Evolutionary conservation across 2,329 filamentous ascomycete genomes (phyloP).

Genomic region (Penicillium sp.): DNA sequence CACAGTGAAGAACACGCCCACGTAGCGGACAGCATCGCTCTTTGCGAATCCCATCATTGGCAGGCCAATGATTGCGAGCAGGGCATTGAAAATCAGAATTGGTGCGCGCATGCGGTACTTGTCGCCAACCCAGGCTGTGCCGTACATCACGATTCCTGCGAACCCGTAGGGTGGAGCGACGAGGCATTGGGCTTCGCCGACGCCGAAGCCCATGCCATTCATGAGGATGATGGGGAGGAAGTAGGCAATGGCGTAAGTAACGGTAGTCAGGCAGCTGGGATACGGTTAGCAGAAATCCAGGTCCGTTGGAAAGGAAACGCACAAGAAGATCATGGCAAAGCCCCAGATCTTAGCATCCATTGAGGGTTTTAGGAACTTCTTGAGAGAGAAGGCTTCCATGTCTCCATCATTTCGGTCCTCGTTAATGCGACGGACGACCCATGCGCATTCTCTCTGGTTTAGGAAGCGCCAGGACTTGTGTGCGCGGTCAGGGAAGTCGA

Average conservation of each 20-base stretch:
- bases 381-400: conserved; percentile 41
- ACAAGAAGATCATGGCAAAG: conserved; percentile 47
- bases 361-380: conserved; percentile 42
- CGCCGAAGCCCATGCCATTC: conserved; percentile 54
- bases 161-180: conserved; percentile 61
- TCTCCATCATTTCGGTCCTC: conserved; percentile 47
- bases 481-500: conserved; percentile 31
- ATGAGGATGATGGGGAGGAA: conserved; percentile 68
- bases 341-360: conserved; percentile 48
- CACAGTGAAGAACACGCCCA: conserved; percentile 67
- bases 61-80: conserved; percentile 59
- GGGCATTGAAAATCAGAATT: conserved; percentile 56
- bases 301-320: conserved; percentile 3
- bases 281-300: neutral
- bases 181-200: conserved; percentile 59
- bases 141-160: conserved; percentile 55
- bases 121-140: conserved; percentile 56
- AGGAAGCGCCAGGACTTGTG: conserved; percentile 30
- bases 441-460: conserved; percentile 37
- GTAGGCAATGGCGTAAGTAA: conserved; percentile 69
- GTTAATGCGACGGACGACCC: conserved; percentile 45
- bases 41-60: conserved; percentile 62
- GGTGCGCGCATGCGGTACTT: conserved; percentile 57
- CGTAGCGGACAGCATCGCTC: conserved; percentile 54
- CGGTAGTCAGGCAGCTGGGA: conserved; percentile 59